Evolutionary conservation across 306 rosid species (phyloP), one percentile per base, ranked within the genome.

Genomic region (Vigna hirtella): DNA sequence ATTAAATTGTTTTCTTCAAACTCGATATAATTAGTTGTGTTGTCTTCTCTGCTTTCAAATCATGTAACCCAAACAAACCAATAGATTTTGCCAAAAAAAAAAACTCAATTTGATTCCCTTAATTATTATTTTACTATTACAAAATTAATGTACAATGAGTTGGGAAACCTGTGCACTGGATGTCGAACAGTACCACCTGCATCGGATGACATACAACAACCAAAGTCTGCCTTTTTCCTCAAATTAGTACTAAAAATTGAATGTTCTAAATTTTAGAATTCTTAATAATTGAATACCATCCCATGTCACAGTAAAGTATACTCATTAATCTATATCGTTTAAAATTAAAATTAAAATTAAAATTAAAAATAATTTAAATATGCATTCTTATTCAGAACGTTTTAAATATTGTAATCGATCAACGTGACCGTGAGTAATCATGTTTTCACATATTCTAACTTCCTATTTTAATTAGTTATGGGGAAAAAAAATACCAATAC

Each of bases 21-120:
- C 52, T 10, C 9, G 5, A 11, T 40, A 56, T 55, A 55, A 20
- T 55, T 55, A 34, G 30, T 34, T 17, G 65, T 53, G 5, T 53
- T 22, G 43, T 16, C 36, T 36, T 52, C 2, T 28, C 28, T 55
- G 53, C 66, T 72, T 56, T 56, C 50, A 72, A 38, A 72, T 72
- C 66, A 55, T 48, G 53, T 8, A 20, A 55, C 16, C 52, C 15
- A 36, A 32, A 18, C 36, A 71, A 71, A 36, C 12, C 18, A 7
- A 18, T 65, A 9, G 17, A 65, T 65, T 18, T 11, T 40, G 32
- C 51, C 26, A 56, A 38, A 45, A 47, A 2, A 6, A 74, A 28
- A 2, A 28, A 28, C 13, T 59, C 58, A 16, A 28, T 30, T 38
- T 26, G 43, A 12, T 17, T 34, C 50, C 57, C 34, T 22, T 53